These are phyloP conservation scores for Rhizophagus sp. DNA, from an alignment of 192 early-diverging fungal species.

Conservation along the genomic window DNA sequence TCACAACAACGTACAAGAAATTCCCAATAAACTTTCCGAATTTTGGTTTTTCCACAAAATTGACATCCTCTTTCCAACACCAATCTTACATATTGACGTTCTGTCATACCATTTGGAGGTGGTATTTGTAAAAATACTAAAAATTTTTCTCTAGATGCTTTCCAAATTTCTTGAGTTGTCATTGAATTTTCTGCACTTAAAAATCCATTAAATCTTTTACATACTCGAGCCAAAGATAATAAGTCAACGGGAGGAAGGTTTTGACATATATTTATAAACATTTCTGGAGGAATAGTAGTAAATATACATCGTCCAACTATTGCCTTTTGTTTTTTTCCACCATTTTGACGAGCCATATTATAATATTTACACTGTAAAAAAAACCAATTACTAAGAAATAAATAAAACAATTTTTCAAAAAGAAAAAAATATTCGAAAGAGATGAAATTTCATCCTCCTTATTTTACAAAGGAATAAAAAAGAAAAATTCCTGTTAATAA, in stretches of 20 bases:
- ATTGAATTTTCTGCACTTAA: constrained; percentile 1
- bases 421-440: neutral
- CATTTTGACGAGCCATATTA: neutral
- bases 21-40: constrained; percentile 21
- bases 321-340: neutral
- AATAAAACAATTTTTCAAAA: neutral
- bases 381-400: neutral
- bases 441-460: no score
- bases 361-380: neutral
- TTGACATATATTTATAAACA: constrained; percentile 24
- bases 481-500: no score
- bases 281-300: constrained; percentile 16
- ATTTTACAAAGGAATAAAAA: no score
- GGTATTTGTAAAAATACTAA: constrained; percentile 9
- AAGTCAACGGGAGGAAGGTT: constrained; percentile 17
- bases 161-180: constrained; percentile 27
- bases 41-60: constrained; percentile 17
- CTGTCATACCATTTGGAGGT: constrained; percentile 22
- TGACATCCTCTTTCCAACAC: constrained; percentile 18
- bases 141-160: neutral
- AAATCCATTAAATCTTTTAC: constrained; percentile 20
- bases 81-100: constrained; percentile 6
- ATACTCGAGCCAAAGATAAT: constrained; percentile 11
- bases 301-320: neutral
- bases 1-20: constrained; percentile 22